Conservation (phyloP, 768 basidiomycete species). For the Tylopilus plumbeoviolaceoides region DNA sequence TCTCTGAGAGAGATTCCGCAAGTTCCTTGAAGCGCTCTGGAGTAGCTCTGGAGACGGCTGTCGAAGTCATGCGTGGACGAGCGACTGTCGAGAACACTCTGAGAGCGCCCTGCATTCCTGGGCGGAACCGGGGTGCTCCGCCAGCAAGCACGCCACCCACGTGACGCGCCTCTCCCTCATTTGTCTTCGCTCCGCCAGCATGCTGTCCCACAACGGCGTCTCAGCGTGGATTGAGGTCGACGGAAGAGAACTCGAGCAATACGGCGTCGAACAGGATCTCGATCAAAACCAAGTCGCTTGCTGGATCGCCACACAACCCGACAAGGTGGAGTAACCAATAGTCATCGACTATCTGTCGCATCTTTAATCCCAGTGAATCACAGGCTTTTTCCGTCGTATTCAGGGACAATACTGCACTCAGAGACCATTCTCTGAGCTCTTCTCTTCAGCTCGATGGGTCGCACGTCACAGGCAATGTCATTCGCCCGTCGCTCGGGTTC, state of each 20-base stretch:
- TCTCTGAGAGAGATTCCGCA: slow-evolving; percentile 47
- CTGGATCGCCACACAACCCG: slow-evolving; percentile 26
- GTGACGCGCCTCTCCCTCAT: slow-evolving; percentile 12
- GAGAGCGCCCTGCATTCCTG: not conserved
- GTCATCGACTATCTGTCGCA: not conserved
- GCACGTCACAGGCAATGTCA: not conserved
- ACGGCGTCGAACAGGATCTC: slow-evolving; percentile 19
- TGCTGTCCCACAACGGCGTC: slow-evolving; percentile 21
- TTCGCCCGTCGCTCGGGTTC: not conserved
- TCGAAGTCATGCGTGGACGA: slow-evolving; percentile 19
- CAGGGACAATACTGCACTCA: slow-evolving; percentile 8
- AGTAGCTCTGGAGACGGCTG: slow-evolving; percentile 17
- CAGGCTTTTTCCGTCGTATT: slow-evolving; percentile 27
- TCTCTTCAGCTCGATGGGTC: slow-evolving; percentile 19
- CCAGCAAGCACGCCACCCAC: slow-evolving; percentile 4
- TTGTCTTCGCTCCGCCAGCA: slow-evolving; percentile 2
- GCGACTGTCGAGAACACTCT: slow-evolving; percentile 5
- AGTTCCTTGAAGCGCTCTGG: slow-evolving; percentile 52
- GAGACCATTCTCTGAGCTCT: slow-evolving; percentile 8
- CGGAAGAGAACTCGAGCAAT: slow-evolving; percentile 22
- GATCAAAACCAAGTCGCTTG: slow-evolving; percentile 21
- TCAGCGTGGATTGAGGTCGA: slow-evolving; percentile 30
- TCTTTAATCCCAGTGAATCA: not conserved
- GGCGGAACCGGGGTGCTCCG: too few species aligned
- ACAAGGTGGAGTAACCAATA: slow-evolving; percentile 19